Evolutionary conservation across 805 yeast species (phyloP).

Genomic region (Lipomyces anomalus): DNA sequence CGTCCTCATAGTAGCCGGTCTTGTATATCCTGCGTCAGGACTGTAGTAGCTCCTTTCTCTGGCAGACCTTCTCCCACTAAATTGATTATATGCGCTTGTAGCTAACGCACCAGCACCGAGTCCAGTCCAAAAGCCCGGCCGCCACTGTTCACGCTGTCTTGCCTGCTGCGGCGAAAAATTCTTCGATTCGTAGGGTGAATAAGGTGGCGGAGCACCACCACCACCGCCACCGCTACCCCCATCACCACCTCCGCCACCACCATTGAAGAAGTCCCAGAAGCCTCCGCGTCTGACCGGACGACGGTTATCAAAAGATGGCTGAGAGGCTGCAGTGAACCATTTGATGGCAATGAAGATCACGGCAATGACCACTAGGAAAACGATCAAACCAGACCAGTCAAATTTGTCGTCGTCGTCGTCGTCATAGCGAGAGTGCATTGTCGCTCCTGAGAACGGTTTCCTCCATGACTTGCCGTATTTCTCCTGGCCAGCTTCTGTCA

Average conservation of each 20-base stretch:
- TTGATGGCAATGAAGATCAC: background rate
- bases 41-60: too few species aligned
- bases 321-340: background rate
- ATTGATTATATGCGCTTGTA: too few species aligned
- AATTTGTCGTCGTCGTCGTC: background rate
- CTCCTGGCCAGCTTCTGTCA: constrained; percentile 14
- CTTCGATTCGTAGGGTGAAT: constrained; percentile 10
- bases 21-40: too few species aligned
- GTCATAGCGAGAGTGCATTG: too few species aligned
- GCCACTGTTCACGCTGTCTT: constrained; percentile 9
- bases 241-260: constrained; percentile 1
- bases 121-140: constrained; percentile 23
- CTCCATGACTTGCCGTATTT: constrained; percentile 4
- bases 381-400: background rate
- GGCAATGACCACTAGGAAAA: background rate
- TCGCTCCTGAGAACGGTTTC: background rate
- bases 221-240: constrained; percentile 8
- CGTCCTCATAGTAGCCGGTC: too few species aligned
- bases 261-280: background rate
- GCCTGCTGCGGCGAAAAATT: constrained; percentile 11
- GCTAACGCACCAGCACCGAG: constrained; percentile 19
- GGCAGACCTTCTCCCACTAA: too few species aligned
- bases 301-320: too few species aligned
- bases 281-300: background rate
- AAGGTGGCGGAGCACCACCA: constrained; percentile 19